Evolutionary conservation across 1,139 yeast genomes (phyloP), one percentile per base, ranked within the genome.

Genomic region (Suhomyces choctaworum): DNA sequence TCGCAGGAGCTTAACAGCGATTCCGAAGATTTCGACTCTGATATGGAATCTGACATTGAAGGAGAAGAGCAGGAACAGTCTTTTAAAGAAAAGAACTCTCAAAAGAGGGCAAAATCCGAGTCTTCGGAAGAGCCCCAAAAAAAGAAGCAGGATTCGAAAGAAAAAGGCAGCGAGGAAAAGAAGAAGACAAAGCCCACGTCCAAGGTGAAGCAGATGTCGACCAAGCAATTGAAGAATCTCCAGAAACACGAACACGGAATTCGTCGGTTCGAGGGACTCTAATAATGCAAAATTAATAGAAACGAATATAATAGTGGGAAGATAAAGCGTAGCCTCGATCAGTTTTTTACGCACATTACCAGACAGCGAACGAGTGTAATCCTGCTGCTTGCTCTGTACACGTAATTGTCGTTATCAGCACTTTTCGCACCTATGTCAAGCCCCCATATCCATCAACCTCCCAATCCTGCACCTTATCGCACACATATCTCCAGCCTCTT

Each of bases 201-300:
- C 12, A 62, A 60, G 46, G 60, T 60, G 22, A 66, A 64, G 41
- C 64, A 66, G 33, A 38, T 72, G 35, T 58, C 72, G 3, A 62
- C 73, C 25, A 76, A 74, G 41, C 78, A 73, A 45, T 50, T 70
- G 31, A 61, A 70, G 31, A 76, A 75, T 41, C 51, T 65, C 47
- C 80, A 73, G 42, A 68, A 64, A 30, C 80, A 74, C 34, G 80
- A 78, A 40, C 85, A 81, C 44, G 90, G 92, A 0, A 83, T 84
- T 36, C 67, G 76, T 27, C 72, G 63, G 42, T 82, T 82, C 47
- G 88, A 81, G n/a, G 88, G 72, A 33, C 60, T 81, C 37, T 80
- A 62, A 28, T 2, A n/a, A n/a, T n/a, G n/a, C n/a, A n/a, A n/a
- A n/a, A n/a, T n/a, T n/a, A n/a, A n/a, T n/a, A n/a, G n/a, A n/a